A percentile compares a stretch with the other conserved stretches of the same genome.
phyloP scores from a whole-genome alignment of 768 basidiomycete species.

The Pisolithus microcarpus region DNA sequence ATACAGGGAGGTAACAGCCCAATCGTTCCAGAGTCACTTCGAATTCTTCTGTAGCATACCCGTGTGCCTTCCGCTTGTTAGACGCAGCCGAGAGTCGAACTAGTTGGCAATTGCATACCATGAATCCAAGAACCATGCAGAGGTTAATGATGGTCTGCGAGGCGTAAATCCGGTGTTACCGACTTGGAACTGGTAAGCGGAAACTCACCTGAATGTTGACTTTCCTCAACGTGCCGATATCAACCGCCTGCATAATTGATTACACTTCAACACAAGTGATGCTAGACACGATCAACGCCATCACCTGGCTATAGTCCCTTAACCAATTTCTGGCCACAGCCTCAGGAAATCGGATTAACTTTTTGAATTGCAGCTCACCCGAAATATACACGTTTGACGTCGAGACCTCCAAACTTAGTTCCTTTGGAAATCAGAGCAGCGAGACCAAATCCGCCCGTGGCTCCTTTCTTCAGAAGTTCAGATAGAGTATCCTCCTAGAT shows the following conservation, averaged over 20 bases:
- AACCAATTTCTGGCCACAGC: constrained; percentile 63
- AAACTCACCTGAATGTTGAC: constrained; percentile 52
- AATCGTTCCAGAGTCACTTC: constrained; percentile 81
- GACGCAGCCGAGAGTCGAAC: background rate
- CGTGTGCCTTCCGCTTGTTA: constrained; percentile 47
- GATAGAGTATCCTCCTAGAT: constrained; percentile 67
- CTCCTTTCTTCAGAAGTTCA: constrained; percentile 52
- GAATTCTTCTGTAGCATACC: constrained; percentile 77
- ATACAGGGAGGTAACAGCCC: constrained; percentile 75
- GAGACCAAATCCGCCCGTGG: constrained; percentile 48
- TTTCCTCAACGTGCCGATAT: constrained; percentile 74
- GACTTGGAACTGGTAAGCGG: background rate
- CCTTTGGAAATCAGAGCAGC: constrained; percentile 50
- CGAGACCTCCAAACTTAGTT: constrained; percentile 69
- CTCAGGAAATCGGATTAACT: background rate
- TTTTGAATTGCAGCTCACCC: constrained; percentile 39
- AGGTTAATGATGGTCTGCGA: constrained; percentile 77
- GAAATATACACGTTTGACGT: constrained; percentile 80
- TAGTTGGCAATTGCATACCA: constrained; percentile 38
- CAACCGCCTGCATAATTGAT: constrained; percentile 52
- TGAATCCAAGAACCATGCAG: constrained; percentile 85
- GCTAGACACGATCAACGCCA: background rate
- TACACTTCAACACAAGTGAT: background rate
- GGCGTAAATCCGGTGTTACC: background rate
- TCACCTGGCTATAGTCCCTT: constrained; percentile 76